Evolutionary conservation across 495 filamentous ascomycete species (phyloP), one percentile per base, ranked within the genome.

Genomic region (Extremus antarcticus): DNA sequence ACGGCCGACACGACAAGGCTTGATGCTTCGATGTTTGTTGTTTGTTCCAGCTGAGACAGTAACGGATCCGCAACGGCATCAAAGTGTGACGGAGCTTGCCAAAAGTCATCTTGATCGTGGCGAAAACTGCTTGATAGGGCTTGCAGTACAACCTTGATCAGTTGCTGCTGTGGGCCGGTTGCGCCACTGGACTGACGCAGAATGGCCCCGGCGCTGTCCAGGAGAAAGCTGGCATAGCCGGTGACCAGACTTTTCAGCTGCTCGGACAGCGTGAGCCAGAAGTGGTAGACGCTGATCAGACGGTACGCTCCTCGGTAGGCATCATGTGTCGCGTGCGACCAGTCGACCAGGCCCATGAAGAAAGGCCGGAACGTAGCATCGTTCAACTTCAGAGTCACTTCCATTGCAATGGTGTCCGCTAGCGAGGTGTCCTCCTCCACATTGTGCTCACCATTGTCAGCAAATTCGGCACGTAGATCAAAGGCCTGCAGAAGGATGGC

Each of bases 321-420:
- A 55, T 88, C 84, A 53, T 77, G 77, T 70, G 82, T 85, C 21
- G 82, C 70, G n/a, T 70, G 54, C 0, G 85, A 79, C 88, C 89
- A 95, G 29, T 95, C 89, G 21, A 90, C 73, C 4, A 95, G 69
- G 52, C 81, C 79, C 16, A 79, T 75, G 68, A 97, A 97, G 50
- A 97, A 81, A 0, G 92, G 92, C n/a, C 90, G 79, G 79, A 97
- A 98, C 17, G 86, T 80, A n/a, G 84, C 80, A 68, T 98, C 94
- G 69, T 95, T 97, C 20, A 97, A 77, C 76, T 96, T 96, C 71
- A 94, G 87, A 49, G 92, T 86, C 82, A 95, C 90, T 66, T 88
- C 85, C 39, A 97, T 80, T 0, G 81, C 82, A 1, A 82, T 74
- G 11, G 83, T 74, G 59, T 87, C 81, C 47, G 77, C 73, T 23